Base-by-base conservation (phyloP, 495 filamentous ascomycete species). In the Lineolata rhizophorae region DNA sequence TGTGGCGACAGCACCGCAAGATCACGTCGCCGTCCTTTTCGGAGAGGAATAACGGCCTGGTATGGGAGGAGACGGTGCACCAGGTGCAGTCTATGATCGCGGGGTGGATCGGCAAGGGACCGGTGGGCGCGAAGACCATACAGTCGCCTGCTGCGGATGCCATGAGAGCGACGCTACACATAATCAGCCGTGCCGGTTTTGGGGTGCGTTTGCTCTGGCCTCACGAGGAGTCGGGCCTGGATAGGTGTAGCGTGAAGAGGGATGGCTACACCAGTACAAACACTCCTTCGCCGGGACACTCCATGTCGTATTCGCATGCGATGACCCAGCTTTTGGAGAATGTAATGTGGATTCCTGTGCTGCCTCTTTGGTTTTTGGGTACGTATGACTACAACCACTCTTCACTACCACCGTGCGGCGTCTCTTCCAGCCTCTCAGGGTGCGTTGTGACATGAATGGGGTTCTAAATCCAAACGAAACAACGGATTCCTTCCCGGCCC, bases 161-260 rank as follows among this genome's bases (percentile, higher is more conserved):
- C 10, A 72, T 73, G 61, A 58, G 60, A 26, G 51, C 72, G 39
- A 64, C 63, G 26, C 54, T 80, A 17, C 65, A 76, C 40, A 65
- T 78, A 35, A 76, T 78, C 44, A 68, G 68, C 31, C 60, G 64
- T 35, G 68, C 70, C 29, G 72, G 70, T 0, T 77, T 80, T 41
- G 69, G 68, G 10, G 56, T 71, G 17, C 49, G 52, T 12, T 51
- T 73, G 20, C 35, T 59, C 12, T 76, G 69, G 67, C 62, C 64
- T 4, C 57, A 18, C 8, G 30, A 8, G 9, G 19, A 54, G 12
- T 51, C 66, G 41, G 39, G 49, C 52, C n/a, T n/a, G n/a, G n/a
- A n/a, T n/a, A n/a, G n/a, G n/a, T n/a, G n/a, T n/a, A n/a, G n/a
- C n/a, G n/a, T n/a, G n/a, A n/a, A n/a, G n/a, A n/a, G n/a, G n/a